Evolutionary conservation across 768 basidiomycete genomes (phyloP).

Genomic region (Dioszegia aurantiaca): DNA sequence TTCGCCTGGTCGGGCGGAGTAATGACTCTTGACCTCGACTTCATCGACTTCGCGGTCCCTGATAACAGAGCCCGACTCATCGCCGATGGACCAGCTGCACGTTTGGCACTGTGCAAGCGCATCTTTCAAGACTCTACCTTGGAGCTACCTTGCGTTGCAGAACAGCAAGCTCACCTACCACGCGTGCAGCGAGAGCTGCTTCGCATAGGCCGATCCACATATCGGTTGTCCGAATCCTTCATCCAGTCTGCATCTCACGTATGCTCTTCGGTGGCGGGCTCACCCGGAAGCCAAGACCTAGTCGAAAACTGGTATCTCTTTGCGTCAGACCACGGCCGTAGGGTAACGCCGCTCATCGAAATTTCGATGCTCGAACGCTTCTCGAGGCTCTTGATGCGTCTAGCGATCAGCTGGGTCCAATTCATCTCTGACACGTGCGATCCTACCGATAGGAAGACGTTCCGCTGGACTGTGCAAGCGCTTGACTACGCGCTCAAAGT

Average conservation of each 20-base stretch:
- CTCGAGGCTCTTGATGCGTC: conserved; percentile 74
- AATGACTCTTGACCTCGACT: conserved; percentile 68
- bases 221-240: conserved; percentile 85
- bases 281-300: conserved; percentile 66
- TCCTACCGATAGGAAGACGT: conserved; percentile 88
- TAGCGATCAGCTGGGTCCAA: conserved; percentile 95
- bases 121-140: conserved; percentile 63
- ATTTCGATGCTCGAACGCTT: conserved; percentile 65
- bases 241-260: conserved; percentile 88
- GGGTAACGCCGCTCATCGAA: conserved; percentile 86
- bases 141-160: conserved; percentile 57
- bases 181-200: conserved; percentile 81
- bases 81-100: conserved; percentile 79
- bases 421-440: conserved; percentile 99
- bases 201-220: conserved; percentile 85
- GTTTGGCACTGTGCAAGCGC: conserved; percentile 72
- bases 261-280: conserved; percentile 54
- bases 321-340: conserved; percentile 83
- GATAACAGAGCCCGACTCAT: conserved; percentile 88
- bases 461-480: conserved; percentile 96
- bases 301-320: conserved; percentile 82
- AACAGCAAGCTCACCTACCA: conserved; percentile 87
- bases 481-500: conserved; percentile 87
- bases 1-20: conserved; percentile 93
- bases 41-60: conserved; percentile 74